Evolutionary conservation across 768 basidiomycete species (phyloP).

Genomic region (Phallus indusiatus): DNA sequence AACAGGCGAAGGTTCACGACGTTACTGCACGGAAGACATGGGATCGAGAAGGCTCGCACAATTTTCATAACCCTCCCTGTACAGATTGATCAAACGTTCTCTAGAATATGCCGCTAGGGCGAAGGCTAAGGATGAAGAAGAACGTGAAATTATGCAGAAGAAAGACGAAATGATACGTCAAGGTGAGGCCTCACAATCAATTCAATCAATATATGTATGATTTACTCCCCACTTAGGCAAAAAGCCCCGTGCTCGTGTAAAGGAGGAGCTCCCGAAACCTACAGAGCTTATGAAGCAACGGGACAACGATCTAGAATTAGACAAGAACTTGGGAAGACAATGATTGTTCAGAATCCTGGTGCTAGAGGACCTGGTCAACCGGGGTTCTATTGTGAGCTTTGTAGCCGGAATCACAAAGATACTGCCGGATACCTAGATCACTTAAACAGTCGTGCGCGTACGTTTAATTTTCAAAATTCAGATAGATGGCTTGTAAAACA

Average conservation of each 20-base stretch:
- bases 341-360: slow-evolving; percentile 81
- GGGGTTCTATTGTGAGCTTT: slow-evolving; percentile 90
- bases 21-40: slow-evolving; percentile 84
- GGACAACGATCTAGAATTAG: slow-evolving; percentile 75
- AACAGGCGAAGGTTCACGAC: slow-evolving; percentile 33
- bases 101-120: slow-evolving; percentile 49
- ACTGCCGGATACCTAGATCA: slow-evolving; percentile 92
- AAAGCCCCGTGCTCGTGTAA: slow-evolving; percentile 57
- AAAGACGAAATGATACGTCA: slow-evolving; percentile 79
- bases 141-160: slow-evolving; percentile 74
- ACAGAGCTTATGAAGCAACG: slow-evolving; percentile 90
- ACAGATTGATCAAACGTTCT: background rate
- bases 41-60: slow-evolving; percentile 67
- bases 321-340: slow-evolving; percentile 93
- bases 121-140: slow-evolving; percentile 70
- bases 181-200: slow-evolving; percentile 33
- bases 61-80: background rate
- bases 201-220: slow-evolving; percentile 8
- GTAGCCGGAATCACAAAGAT: slow-evolving; percentile 88
- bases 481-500: slow-evolving; percentile 7
- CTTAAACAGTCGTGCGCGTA: slow-evolving; percentile 88
- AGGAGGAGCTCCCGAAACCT: slow-evolving; percentile 82
- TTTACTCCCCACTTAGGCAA: slow-evolving; percentile 49
- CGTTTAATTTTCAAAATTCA: slow-evolving; percentile 24
- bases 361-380: slow-evolving; percentile 84